Conservation (phyloP, 2,329 filamentous ascomycete genomes). For the Aschersonia sp. region DNA sequence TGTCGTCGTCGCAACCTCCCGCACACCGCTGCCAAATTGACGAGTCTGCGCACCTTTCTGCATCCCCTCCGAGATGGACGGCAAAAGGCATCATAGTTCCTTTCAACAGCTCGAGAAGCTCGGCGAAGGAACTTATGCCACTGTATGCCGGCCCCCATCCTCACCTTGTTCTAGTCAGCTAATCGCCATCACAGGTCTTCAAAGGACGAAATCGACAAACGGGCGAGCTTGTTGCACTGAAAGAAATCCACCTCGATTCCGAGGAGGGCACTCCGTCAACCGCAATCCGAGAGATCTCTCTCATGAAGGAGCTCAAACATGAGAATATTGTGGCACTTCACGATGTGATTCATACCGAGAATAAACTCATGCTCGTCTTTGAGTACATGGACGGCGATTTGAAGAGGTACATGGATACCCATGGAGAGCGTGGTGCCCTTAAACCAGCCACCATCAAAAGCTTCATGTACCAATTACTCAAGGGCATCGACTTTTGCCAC, state of each 20-base stretch:
- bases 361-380: conserved; percentile 98
- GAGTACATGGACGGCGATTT: conserved; percentile 98
- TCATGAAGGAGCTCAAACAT: conserved; percentile 99
- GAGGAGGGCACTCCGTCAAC: conserved; percentile 97
- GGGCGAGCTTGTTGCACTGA: conserved; percentile 88
- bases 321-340: conserved; percentile 95
- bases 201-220: conserved; percentile 96
- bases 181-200: conserved; percentile 56
- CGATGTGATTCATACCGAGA: conserved; percentile 98
- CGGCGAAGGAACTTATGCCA: conserved; percentile 96
- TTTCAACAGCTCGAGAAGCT: conserved; percentile 99
- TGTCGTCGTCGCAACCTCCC: no score
- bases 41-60: no score
- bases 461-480: conserved; percentile 96
- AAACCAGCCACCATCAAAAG: conserved; percentile 90
- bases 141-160: conserved; percentile 41
- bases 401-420: conserved; percentile 96
- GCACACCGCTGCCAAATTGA: no score
- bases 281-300: conserved; percentile 92
- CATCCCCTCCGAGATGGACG: conserved; percentile 53
- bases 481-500: conserved; percentile 95
- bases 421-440: conserved; percentile 77
- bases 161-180: conserved; percentile 2
- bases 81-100: conserved; percentile 82
- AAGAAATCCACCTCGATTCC: conserved; percentile 97